phyloP scores from a whole-genome alignment of 441 rosid genomes.

The Erodium trifolium region DNA sequence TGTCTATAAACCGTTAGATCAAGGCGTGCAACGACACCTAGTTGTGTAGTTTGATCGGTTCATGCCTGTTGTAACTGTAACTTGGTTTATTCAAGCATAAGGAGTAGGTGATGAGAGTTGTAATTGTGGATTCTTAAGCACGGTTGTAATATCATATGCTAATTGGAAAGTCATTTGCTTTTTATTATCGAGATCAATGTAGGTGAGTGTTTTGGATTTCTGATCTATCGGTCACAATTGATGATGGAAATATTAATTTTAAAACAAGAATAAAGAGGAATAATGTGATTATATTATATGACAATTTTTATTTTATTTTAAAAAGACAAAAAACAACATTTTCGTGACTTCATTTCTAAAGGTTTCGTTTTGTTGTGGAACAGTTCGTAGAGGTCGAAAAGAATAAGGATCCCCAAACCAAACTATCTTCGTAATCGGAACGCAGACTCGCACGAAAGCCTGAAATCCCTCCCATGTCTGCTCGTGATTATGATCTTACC shows the following conservation, averaged over 20 bases:
- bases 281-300: no score
- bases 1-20: not conserved
- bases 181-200: not conserved
- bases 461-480: not conserved
- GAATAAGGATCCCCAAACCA: not conserved
- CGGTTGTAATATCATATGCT: not conserved
- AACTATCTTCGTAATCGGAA: not conserved
- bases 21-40: not conserved
- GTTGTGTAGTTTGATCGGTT: not conserved
- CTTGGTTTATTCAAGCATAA: not conserved
- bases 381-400: not conserved
- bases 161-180: not conserved
- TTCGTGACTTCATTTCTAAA: not conserved
- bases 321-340: not conserved
- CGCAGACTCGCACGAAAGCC: not conserved
- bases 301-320: no score
- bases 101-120: not conserved
- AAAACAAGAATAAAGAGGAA: no score
- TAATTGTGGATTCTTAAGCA: not conserved
- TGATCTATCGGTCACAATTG: no score
- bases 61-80: not conserved
- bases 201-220: no score
- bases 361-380: no score
- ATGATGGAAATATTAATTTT: no score
- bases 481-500: not conserved